Percentiles rank a stretch among this genome's conserved stretches.
phyloP scores from a whole-genome alignment of 352 stramenopile species.

The Phytopythium helicoides region DNA sequence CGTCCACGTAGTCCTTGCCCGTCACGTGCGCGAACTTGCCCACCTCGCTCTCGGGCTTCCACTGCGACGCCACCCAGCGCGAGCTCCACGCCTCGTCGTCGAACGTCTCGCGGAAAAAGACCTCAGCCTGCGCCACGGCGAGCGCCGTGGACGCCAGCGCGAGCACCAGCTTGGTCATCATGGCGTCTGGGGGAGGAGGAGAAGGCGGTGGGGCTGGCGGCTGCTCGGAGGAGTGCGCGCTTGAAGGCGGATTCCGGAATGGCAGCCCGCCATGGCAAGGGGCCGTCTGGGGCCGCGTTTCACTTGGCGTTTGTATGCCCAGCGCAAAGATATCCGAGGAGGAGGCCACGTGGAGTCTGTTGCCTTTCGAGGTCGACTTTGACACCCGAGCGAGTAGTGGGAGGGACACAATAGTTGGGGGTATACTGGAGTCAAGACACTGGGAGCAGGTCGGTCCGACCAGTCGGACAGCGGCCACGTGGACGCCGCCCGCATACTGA shows the following conservation, averaged over 20 bases:
- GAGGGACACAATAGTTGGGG: constrained; percentile 1
- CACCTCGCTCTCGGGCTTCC: constrained; percentile 93
- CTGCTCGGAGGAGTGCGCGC: not conserved
- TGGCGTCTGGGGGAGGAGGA: constrained; percentile 8
- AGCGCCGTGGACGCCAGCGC: constrained; percentile 46
- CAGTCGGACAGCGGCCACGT: constrained; percentile 8
- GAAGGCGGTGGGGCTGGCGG: not conserved
- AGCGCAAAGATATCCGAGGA: constrained; percentile 4
- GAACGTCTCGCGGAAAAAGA: constrained; percentile 95
- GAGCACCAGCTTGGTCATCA: constrained; percentile 69
- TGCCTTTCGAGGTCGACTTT: constrained; percentile 1
- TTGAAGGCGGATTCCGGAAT: constrained; percentile 8
- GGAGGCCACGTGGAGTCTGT: constrained; percentile 6
- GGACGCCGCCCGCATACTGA: not conserved
- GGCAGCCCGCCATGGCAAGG: not conserved
- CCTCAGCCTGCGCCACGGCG: constrained; percentile 58
- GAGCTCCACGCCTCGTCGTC: constrained; percentile 80
- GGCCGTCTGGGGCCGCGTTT: not conserved
- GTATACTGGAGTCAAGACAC: not conserved
- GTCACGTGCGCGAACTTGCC: constrained; percentile 94
- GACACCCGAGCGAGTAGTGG: constrained; percentile 4
- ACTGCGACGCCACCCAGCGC: constrained; percentile 90
- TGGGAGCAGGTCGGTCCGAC: not conserved
- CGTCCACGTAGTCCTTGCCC: constrained; percentile 91
- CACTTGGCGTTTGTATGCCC: constrained; percentile 1